Conservation (phyloP, 139 green algal species). For the Nannochloris sp. region DNA sequence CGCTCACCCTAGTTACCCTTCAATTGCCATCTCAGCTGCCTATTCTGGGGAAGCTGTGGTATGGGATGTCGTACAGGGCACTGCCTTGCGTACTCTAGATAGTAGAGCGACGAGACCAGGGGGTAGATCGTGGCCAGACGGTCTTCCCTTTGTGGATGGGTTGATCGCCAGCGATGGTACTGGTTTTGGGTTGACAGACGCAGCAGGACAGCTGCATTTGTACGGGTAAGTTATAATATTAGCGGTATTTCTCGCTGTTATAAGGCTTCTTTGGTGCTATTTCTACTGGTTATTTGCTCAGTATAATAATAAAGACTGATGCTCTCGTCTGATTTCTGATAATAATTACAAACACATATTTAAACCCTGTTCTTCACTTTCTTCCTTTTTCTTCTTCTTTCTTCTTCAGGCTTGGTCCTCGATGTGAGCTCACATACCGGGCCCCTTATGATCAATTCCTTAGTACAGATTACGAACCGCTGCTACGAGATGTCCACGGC, state of each 20-base stretch:
- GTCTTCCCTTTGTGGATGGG: conserved; percentile 60
- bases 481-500: conserved; percentile 30
- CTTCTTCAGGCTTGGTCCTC: neutral
- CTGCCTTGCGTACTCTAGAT: conserved; percentile 32
- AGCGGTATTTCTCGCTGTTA: neutral
- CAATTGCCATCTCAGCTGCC: conserved; percentile 51
- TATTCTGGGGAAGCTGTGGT: conserved; percentile 65
- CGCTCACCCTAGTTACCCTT: conserved; percentile 52
- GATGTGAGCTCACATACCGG: conserved; percentile 9
- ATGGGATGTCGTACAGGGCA: conserved; percentile 48
- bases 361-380: too few species aligned
- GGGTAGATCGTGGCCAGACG: conserved; percentile 41
- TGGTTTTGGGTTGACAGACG: conserved; percentile 40
- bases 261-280: neutral
- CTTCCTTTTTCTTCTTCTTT: neutral
- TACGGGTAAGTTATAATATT: conserved; percentile 24
- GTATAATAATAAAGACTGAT: too few species aligned
- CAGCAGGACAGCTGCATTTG: conserved; percentile 61
- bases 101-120: conserved; percentile 44
- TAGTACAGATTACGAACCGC: conserved; percentile 42
- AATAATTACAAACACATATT: too few species aligned
- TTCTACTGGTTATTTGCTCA: too few species aligned
- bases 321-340: too few species aligned
- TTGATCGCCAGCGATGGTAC: conserved; percentile 50
- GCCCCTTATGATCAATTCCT: conserved; percentile 78